Conservation (phyloP, 2,329 filamentous ascomycete species). For the Ophiostoma sp. region DNA sequence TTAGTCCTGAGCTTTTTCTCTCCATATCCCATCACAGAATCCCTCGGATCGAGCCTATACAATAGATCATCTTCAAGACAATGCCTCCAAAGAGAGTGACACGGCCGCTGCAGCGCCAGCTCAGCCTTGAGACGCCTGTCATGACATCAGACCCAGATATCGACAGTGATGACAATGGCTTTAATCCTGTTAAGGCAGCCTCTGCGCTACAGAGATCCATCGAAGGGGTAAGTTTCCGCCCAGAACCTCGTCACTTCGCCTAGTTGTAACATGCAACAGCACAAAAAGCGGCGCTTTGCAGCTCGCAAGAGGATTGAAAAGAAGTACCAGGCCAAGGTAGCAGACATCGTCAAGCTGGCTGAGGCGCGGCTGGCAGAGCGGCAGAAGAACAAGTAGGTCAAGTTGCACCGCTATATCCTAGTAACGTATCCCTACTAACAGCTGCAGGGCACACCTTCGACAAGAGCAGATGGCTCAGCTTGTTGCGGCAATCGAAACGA, state of each 20-base stretch:
- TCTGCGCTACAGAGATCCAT: conserved; percentile 24
- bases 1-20: not conserved
- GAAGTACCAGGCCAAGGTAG: conserved; percentile 24
- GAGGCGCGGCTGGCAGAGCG: conserved; percentile 24
- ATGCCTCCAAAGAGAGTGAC: conserved; percentile 21
- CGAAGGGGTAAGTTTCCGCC: conserved; percentile 20
- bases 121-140: conserved; percentile 17
- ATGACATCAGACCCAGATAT: conserved; percentile 13
- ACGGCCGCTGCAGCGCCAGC: conserved; percentile 11
- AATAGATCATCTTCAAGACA: no score
- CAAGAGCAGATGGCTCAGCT: conserved; percentile 26
- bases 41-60: no score
- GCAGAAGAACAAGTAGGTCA: conserved; percentile 17
- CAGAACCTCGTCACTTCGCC: not conserved
- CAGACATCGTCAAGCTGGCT: conserved; percentile 26
- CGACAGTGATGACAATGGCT: conserved; percentile 21
- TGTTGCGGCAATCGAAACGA: conserved; percentile 24
- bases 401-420: not conserved
- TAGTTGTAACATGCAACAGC: conserved; percentile 17
- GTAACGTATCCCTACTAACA: not conserved
- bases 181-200: conserved; percentile 25
- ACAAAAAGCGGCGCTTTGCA: conserved; percentile 26
- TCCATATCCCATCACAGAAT: not conserved
- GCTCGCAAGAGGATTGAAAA: conserved; percentile 27
- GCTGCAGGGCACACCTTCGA: conserved; percentile 15